phyloP scores from a whole-genome alignment of 2,329 filamentous ascomycete genomes.

The Monosporascus sp. region DNA sequence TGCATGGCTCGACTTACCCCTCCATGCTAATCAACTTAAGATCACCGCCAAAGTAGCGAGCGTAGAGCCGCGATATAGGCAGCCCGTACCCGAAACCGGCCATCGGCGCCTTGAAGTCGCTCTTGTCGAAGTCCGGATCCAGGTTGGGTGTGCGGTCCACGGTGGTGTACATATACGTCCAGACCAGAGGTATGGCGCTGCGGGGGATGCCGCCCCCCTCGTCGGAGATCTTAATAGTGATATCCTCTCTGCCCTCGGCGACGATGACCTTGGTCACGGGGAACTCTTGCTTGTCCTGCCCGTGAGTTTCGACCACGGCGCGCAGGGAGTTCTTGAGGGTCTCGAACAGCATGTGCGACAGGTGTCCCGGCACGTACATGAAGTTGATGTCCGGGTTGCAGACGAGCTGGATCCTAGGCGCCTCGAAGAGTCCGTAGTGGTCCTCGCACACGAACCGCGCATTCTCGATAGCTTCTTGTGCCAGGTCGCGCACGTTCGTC shows the following conservation, averaged over 20 bases:
- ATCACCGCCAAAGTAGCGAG: constrained; percentile 95
- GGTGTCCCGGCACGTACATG: constrained; percentile 98
- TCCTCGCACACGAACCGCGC: constrained; percentile 99
- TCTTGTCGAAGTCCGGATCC: constrained; percentile 97
- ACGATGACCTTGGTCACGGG: constrained; percentile 97
- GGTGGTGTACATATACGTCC: constrained; percentile 99
- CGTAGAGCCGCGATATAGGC: constrained; percentile 90
- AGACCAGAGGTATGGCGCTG: constrained; percentile 92
- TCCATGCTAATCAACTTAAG: constrained; percentile 99
- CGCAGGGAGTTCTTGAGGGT: constrained; percentile 97
- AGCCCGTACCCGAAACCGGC: constrained; percentile 97
- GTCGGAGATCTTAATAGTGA: constrained; percentile 97
- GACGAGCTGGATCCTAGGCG: constrained; percentile 92
- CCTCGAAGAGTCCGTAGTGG: constrained; percentile 95
- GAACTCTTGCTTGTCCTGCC: constrained; percentile 92
- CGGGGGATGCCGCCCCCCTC: constrained; percentile 94
- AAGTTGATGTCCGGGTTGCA: constrained; percentile 93
- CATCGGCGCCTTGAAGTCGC: constrained; percentile 99
- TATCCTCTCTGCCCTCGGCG: constrained; percentile 95
- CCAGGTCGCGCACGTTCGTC: constrained; percentile 91
- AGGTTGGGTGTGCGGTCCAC: constrained; percentile 92
- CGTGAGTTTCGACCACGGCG: constrained; percentile 92
- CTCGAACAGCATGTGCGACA: constrained; percentile 99
- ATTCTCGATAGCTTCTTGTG: constrained; percentile 96
- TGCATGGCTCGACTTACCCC: constrained; percentile 58